phyloP scores from a whole-genome alignment of 2,329 filamentous ascomycete genomes.

The Raffaelea albimanens region DNA sequence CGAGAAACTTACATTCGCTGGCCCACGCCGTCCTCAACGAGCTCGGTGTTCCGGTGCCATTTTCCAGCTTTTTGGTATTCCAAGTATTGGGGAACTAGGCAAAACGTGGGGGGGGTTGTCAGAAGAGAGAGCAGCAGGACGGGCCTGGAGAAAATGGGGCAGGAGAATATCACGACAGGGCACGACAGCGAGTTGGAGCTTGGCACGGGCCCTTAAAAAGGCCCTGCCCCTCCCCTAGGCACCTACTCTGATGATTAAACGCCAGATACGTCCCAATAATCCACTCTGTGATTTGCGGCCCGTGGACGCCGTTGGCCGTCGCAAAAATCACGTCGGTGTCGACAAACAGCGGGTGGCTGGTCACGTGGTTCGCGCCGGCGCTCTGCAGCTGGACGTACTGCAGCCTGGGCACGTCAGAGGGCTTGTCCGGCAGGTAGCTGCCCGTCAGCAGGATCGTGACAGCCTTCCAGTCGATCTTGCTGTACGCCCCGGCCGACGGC shows the following conservation, averaged over 20 bases:
- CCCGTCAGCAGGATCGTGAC: conserved; percentile 31
- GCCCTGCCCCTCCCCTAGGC: no score
- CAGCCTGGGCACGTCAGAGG: conserved; percentile 34
- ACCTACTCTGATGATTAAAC: conserved; percentile 36
- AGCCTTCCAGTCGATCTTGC: conserved; percentile 31
- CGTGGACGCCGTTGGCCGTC: conserved; percentile 49
- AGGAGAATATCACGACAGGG: no score
- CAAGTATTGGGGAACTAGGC: conserved; percentile 33
- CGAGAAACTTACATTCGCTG: conserved; percentile 37
- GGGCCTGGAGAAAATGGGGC: no score
- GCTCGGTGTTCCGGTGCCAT: conserved; percentile 28
- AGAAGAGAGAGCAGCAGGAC: not conserved
- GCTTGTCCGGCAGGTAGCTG: conserved; percentile 25
- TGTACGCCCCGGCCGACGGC: conserved; percentile 10
- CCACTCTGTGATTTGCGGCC: conserved; percentile 51
- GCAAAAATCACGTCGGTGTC: conserved; percentile 41
- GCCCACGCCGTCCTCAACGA: conserved; percentile 32
- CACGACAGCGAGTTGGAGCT: no score
- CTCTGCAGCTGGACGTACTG: conserved; percentile 44
- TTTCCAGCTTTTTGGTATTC: conserved; percentile 31
- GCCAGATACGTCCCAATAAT: conserved; percentile 41
- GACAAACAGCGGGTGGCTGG: conserved; percentile 35
- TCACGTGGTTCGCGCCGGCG: conserved; percentile 42
- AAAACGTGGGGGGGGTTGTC: not conserved
- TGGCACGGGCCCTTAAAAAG: no score